A percentile compares a stretch with the other conserved stretches of the same genome.
Conservation (phyloP, 192 early-diverging fungal genomes). For the Coemansia sp. region DNA sequence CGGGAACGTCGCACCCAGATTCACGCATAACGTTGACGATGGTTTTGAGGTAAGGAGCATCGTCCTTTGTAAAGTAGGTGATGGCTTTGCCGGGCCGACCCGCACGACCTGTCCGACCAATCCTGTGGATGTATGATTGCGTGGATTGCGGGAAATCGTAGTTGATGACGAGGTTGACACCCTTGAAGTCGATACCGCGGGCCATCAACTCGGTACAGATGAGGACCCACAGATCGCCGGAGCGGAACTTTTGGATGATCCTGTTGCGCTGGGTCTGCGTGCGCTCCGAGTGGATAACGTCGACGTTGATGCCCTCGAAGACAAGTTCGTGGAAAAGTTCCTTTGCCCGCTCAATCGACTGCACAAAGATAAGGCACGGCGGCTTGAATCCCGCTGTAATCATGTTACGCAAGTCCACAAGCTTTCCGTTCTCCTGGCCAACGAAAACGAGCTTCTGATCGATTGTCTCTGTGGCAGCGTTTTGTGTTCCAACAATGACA, state of each 20-base stretch:
- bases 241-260: slow-evolving; percentile 85
- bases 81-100: slow-evolving; percentile 86
- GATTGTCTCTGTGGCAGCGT: slow-evolving; percentile 90
- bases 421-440: slow-evolving; percentile 92
- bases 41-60: slow-evolving; percentile 84
- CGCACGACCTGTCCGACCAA: slow-evolving; percentile 98
- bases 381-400: slow-evolving; percentile 80
- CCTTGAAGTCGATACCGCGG: slow-evolving; percentile 98
- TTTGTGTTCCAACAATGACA: slow-evolving; percentile 84
- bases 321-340: slow-evolving; percentile 96
- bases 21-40: slow-evolving; percentile 98
- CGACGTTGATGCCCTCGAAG: slow-evolving; percentile 97
- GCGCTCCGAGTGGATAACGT: slow-evolving; percentile 96
- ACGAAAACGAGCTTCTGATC: slow-evolving; percentile 89
- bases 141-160: slow-evolving; percentile 96
- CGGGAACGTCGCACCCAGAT: slow-evolving; percentile 93
- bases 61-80: slow-evolving; percentile 95
- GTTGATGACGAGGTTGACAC: slow-evolving; percentile 96
- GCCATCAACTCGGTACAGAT: slow-evolving; percentile 98
- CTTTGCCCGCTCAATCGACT: slow-evolving; percentile 96
- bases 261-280: slow-evolving; percentile 92
- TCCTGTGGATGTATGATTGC: slow-evolving; percentile 94
- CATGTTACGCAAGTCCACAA: slow-evolving; percentile 88
- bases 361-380: slow-evolving; percentile 94
- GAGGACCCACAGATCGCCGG: slow-evolving; percentile 91